phyloP scores from a whole-genome alignment of 2,329 filamentous ascomycete genomes.

The Fusarium chaquense region DNA sequence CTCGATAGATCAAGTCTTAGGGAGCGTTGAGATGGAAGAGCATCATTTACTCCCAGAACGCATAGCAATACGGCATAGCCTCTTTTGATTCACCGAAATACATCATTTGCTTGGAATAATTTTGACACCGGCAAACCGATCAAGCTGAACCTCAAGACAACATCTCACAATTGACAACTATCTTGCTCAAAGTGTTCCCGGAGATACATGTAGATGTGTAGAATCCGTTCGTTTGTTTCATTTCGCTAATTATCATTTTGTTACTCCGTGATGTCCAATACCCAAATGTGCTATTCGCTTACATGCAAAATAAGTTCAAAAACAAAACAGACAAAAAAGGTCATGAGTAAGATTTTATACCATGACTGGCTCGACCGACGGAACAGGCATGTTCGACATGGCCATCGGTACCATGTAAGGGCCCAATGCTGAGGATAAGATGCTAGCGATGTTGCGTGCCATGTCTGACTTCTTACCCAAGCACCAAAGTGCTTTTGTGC shows the following conservation, averaged over 20 bases:
- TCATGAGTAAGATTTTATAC: constrained; percentile 16
- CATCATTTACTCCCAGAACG: not conserved
- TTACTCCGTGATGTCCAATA: constrained; percentile 4
- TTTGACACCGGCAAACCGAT: constrained; percentile 2
- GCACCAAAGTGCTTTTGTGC: constrained; percentile 65
- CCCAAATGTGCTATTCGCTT: constrained; percentile 7
- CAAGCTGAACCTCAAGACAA: not conserved
- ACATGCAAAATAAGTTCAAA: not conserved
- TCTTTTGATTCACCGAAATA: too few species aligned
- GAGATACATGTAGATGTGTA: constrained; percentile 21
- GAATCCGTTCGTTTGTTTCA: constrained; percentile 11
- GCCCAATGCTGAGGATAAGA: constrained; percentile 43
- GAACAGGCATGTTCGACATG: constrained; percentile 31
- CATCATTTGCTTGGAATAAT: not conserved
- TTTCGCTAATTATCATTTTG: constrained; percentile 22
- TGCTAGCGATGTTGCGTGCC: constrained; percentile 48
- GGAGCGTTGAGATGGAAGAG: not conserved
- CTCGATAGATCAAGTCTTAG: not conserved
- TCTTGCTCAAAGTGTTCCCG: constrained; percentile 15
- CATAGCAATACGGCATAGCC: not conserved
- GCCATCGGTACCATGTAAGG: constrained; percentile 44
- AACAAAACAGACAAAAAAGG: constrained; percentile 1
- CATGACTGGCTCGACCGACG: constrained; percentile 33
- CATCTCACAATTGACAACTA: not conserved
- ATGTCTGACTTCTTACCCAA: constrained; percentile 68